Evolutionary conservation across 2,329 filamentous ascomycete species (phyloP).

Genomic region (Leptographium galeiforme): DNA sequence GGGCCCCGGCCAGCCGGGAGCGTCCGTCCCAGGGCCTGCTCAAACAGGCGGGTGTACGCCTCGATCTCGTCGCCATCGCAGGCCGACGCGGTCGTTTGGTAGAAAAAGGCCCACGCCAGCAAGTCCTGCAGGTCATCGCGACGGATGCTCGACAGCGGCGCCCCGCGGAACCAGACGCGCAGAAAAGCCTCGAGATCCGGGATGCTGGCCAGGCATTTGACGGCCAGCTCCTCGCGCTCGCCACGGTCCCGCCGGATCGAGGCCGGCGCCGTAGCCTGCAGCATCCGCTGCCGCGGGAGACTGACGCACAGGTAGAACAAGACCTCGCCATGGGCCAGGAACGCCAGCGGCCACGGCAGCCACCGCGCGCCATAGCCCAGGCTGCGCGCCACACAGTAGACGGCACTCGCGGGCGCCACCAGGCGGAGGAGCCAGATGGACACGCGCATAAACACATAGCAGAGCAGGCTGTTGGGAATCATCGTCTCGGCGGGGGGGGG

Average conservation of each 20-base stretch:
- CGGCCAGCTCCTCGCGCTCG: not conserved
- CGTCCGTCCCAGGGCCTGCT: not conserved
- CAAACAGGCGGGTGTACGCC: not conserved
- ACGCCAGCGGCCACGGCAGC: not conserved
- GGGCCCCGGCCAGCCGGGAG: not conserved
- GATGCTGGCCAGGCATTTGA: not conserved
- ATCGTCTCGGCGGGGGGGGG: not conserved
- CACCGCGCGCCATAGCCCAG: not conserved
- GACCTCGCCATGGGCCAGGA: not conserved
- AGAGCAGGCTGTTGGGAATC: not conserved
- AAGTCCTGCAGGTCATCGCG: not conserved
- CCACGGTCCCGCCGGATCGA: not conserved
- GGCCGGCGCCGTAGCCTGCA: not conserved
- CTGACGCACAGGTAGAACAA: not conserved
- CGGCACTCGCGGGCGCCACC: not conserved
- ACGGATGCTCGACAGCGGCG: not conserved
- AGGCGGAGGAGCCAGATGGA: not conserved
- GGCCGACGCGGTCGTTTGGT: not conserved
- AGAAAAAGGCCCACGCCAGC: slow-evolving; percentile 1
- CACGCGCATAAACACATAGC: not conserved
- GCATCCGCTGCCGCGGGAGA: not conserved
- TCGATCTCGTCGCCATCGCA: not conserved
- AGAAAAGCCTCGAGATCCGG: not conserved
- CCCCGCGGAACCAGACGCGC: not conserved
- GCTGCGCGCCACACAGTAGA: not conserved